Evolutionary conservation across 495 filamentous ascomycete species (phyloP).

Genomic region (Penicillium antarcticum): DNA sequence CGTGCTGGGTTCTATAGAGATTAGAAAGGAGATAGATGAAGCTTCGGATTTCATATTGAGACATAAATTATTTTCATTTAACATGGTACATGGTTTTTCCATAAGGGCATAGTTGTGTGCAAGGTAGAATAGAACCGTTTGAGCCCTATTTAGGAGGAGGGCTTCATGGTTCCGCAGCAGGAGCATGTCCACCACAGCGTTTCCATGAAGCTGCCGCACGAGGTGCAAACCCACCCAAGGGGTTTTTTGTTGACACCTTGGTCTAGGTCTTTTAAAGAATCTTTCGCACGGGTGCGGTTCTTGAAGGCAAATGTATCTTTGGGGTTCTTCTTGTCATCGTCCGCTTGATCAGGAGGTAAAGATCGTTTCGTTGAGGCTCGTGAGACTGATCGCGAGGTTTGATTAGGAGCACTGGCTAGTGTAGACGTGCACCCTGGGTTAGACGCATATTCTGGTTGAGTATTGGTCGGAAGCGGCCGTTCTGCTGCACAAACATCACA

Average conservation of each 20-base stretch:
- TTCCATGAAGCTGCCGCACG: slow-evolving; percentile 65
- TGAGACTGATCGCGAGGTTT: slow-evolving; percentile 6
- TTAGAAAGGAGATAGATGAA: not conserved
- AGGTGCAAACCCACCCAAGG: slow-evolving; percentile 66
- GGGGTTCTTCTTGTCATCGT: slow-evolving; percentile 10
- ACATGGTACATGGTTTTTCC: not conserved
- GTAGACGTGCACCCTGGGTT: not conserved
- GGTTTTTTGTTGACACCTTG: slow-evolving; percentile 39
- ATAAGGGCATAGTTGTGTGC: not conserved
- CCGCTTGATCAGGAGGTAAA: slow-evolving; percentile 3
- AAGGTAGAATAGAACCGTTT: too few relatives aligned
- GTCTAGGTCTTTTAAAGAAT: slow-evolving; percentile 36
- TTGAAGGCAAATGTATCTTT: slow-evolving; percentile 29
- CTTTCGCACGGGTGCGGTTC: slow-evolving; percentile 33
- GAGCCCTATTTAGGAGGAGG: slow-evolving; percentile 38
- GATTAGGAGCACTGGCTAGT: not conserved
- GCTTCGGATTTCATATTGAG: not conserved
- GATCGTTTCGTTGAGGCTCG: slow-evolving; percentile 23
- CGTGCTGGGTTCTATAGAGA: slow-evolving; percentile 3
- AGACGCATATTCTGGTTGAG: slow-evolving; percentile 13
- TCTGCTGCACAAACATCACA: slow-evolving; percentile 79
- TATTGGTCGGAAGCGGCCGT: slow-evolving; percentile 44
- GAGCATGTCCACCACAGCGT: slow-evolving; percentile 78
- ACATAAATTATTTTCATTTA: not conserved
- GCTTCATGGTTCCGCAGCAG: slow-evolving; percentile 65